Base-by-base conservation (phyloP, 163 green algal species). In the Chloromonas sp. region DNA sequence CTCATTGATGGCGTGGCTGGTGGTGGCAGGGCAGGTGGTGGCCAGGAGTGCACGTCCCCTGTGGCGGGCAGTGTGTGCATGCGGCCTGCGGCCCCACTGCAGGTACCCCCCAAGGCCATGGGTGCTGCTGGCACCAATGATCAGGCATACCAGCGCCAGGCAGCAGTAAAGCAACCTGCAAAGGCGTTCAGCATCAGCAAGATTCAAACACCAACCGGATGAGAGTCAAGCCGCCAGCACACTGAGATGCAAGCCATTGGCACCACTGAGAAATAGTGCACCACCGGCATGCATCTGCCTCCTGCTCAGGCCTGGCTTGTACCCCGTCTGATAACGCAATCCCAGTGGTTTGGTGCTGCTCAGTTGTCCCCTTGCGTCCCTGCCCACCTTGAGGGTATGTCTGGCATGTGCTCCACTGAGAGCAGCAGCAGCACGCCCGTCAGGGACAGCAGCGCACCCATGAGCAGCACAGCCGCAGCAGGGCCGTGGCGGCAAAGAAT, bases 151-250 rank as follows among this genome's bases (percentile, higher is more conserved):
- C 58, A 93, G 84, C 5, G 90, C 88, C 62, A 93, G 85, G 74
- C 84, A 91, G 82, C 90, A 92, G 83, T 93, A 93, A 71, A 93
- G 71, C 58, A 93, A 82, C 82, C 90, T 93, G 88, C 78, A 36
- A 0, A 59, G 5, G 58, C 0, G 74, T 0, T 71, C 2, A 14
- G 81, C 36, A 36, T 36, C 36, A 36, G 36, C 36, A 36, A 36
- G 36, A 36, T 36, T 36, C 36, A 36, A 36, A 36, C 36, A 36
- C 36, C 36, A 36, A 36, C 36, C 36, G 36, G 36, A 36, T 36
- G 36, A 36, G 36, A 36, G 36, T 36, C 36, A 36, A 36, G 36
- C 36, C 36, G 36, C 36, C 36, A 36, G 36, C 36, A 36, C 36
- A 36, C 36, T 36, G 36, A 36, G 36, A 36, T 36, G 36, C 36